phyloP scores from a whole-genome alignment of 805 yeast genomes.

The Saccharomycopsis fibuligera region DNA sequence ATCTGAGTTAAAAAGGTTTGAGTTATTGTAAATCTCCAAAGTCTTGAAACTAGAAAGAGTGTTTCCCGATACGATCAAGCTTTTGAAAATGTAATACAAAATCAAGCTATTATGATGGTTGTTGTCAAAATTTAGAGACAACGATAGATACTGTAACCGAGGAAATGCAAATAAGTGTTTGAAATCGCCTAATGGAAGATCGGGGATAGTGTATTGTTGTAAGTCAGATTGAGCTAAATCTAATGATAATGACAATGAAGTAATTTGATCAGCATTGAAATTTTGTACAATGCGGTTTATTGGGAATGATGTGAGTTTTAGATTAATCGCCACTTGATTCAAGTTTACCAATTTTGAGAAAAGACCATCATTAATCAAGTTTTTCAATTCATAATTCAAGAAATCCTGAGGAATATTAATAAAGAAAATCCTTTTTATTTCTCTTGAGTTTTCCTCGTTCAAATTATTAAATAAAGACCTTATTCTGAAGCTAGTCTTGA shows the following conservation, averaged over 20 bases:
- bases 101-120: slow-evolving; percentile 9
- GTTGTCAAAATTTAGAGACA: slow-evolving; percentile 15
- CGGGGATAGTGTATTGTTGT: background rate
- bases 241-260: background rate
- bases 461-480: slow-evolving; percentile 2
- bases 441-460: background rate
- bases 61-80: slow-evolving; percentile 11
- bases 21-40: slow-evolving; percentile 6
- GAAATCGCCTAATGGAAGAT: background rate
- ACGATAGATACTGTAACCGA: slow-evolving; percentile 1
- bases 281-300: background rate
- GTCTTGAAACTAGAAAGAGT: background rate
- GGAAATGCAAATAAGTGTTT: slow-evolving; percentile 7
- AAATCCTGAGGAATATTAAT: slow-evolving; percentile 10
- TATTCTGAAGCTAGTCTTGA: slow-evolving; percentile 12
- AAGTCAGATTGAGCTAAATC: slow-evolving; percentile 3
- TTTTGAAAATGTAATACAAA: slow-evolving; percentile 6
- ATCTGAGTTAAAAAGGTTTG: slow-evolving; percentile 12
- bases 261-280: background rate
- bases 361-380: background rate
- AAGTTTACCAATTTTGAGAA: slow-evolving; percentile 2
- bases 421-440: slow-evolving; percentile 3
- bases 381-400: slow-evolving; percentile 8
- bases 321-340: background rate
- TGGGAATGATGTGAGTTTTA: slow-evolving; percentile 5